Percentiles rank a stretch among this genome's conserved stretches.
These are phyloP conservation scores for Jaenimonas drosophilae DNA, from an alignment of 208 protist genomes.

Conservation along the genomic window DNA sequence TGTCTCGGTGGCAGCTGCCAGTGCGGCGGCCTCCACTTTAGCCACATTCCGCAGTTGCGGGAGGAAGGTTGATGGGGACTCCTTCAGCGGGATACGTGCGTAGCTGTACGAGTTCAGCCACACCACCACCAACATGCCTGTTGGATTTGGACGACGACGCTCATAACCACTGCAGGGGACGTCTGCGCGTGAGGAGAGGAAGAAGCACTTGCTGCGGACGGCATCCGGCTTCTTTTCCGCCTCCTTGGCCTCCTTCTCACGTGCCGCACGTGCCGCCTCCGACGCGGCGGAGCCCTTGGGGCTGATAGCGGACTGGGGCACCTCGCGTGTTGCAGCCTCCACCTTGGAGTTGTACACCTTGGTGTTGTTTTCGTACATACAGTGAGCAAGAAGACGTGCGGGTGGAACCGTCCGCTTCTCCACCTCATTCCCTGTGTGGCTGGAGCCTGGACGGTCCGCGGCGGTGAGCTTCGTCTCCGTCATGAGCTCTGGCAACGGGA, in stretches of 20 bases:
- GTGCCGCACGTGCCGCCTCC: too few species aligned
- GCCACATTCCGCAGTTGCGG: neutral
- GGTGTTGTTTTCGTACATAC: too few species aligned
- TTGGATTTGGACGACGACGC: neutral
- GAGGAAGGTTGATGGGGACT: neutral
- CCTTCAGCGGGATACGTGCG: neutral
- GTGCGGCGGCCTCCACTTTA: too few species aligned
- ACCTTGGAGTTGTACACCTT: too few species aligned
- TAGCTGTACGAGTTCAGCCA: conserved; percentile 1
- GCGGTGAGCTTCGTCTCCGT: neutral
- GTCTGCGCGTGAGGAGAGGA: neutral
- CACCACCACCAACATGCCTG: conserved; percentile 1
- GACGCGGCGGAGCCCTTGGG: too few species aligned
- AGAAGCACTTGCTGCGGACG: conserved; percentile 4
- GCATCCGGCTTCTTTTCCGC: neutral
- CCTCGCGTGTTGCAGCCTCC: too few species aligned
- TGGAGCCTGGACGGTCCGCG: neutral
- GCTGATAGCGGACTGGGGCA: too few species aligned
- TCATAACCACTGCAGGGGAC: neutral
- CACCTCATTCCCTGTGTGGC: too few species aligned
- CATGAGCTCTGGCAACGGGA: conserved; percentile 2
- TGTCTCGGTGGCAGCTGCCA: neutral
- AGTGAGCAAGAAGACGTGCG: too few species aligned
- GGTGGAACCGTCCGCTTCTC: too few species aligned
- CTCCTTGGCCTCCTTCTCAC: neutral